A percentile compares a stretch with the other conserved stretches of the same genome.
Evolutionary conservation across 805 yeast species (phyloP).

Genomic region (Metschnikowia henanensis): DNA sequence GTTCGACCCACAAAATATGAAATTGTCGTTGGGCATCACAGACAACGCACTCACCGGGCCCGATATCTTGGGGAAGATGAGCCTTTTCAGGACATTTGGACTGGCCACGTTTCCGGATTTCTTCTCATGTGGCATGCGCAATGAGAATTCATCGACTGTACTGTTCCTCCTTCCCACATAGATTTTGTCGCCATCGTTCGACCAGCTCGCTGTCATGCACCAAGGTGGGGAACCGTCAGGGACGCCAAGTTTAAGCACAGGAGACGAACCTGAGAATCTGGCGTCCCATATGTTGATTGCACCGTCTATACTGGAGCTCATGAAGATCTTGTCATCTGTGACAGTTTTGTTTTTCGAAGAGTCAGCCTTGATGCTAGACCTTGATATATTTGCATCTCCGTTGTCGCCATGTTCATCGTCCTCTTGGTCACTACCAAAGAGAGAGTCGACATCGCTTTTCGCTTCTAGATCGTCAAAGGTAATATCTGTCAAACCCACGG

Average conservation of each 20-base stretch:
- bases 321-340: constrained; percentile 51
- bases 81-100: constrained; percentile 53
- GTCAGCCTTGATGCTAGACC: constrained; percentile 16
- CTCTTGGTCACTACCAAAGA: constrained; percentile 48
- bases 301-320: constrained; percentile 86
- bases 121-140: constrained; percentile 53
- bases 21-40: constrained; percentile 78
- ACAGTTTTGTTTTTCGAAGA: constrained; percentile 23
- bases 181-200: constrained; percentile 72
- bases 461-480: constrained; percentile 18
- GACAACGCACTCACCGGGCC: constrained; percentile 87
- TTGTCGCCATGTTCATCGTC: constrained; percentile 17
- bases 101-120: constrained; percentile 21
- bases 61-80: constrained; percentile 80
- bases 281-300: constrained; percentile 79
- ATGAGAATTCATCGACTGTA: constrained; percentile 71
- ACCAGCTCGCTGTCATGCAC: constrained; percentile 91
- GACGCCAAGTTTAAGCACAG: constrained; percentile 50
- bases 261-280: constrained; percentile 39
- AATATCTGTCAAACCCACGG: constrained; percentile 50
- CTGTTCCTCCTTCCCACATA: constrained; percentile 91
- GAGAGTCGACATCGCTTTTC: constrained; percentile 43
- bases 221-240: constrained; percentile 84
- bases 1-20: constrained; percentile 81
- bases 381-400: constrained; percentile 5